Percentiles rank a stretch among this genome's conserved stretches.
phyloP scores from a whole-genome alignment of 2,329 filamentous ascomycete genomes.

The Stachybotrys chlorohalonatus region DNA sequence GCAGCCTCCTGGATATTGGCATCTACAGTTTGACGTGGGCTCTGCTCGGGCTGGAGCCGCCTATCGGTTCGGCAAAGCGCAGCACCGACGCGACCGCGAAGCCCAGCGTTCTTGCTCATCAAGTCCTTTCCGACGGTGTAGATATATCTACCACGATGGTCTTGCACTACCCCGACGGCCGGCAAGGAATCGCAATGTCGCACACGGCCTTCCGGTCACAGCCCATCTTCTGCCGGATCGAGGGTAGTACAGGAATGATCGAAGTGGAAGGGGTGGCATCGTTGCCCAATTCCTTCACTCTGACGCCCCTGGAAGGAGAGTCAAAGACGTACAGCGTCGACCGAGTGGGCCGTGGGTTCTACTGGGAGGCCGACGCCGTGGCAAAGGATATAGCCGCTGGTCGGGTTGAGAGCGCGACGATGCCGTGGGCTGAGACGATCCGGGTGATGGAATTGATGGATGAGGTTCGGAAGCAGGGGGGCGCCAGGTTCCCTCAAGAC shows the following conservation, averaged over 20 bases:
- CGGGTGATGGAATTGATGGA: conserved; percentile 38
- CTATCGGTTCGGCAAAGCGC: conserved; percentile 12
- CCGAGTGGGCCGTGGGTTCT: conserved; percentile 20
- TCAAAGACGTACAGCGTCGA: not conserved
- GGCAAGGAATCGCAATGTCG: conserved; percentile 29
- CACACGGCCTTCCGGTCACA: not conserved
- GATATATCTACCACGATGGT: conserved; percentile 27
- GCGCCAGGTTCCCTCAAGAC: conserved; percentile 18
- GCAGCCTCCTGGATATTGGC: conserved; percentile 31
- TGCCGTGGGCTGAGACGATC: conserved; percentile 37
- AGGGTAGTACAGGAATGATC: conserved; percentile 28
- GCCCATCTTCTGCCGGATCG: conserved; percentile 25
- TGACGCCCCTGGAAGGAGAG: conserved; percentile 12
- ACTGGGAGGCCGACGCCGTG: conserved; percentile 35
- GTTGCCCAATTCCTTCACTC: conserved; percentile 23
- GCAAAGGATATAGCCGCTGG: conserved; percentile 29
- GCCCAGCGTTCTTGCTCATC: conserved; percentile 26
- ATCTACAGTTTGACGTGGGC: conserved; percentile 34
- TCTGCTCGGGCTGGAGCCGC: conserved; percentile 21
- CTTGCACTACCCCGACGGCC: conserved; percentile 26
- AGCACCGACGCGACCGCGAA: not conserved
- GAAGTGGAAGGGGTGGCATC: conserved; percentile 25
- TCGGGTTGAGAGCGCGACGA: conserved; percentile 25
- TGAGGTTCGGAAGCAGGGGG: conserved; percentile 28
- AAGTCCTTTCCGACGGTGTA: conserved; percentile 23